Evolutionary conservation across 2,329 filamentous ascomycete genomes (phyloP), one percentile per base, ranked within the genome.

Genomic region (Paracoccidioides lutzii): DNA sequence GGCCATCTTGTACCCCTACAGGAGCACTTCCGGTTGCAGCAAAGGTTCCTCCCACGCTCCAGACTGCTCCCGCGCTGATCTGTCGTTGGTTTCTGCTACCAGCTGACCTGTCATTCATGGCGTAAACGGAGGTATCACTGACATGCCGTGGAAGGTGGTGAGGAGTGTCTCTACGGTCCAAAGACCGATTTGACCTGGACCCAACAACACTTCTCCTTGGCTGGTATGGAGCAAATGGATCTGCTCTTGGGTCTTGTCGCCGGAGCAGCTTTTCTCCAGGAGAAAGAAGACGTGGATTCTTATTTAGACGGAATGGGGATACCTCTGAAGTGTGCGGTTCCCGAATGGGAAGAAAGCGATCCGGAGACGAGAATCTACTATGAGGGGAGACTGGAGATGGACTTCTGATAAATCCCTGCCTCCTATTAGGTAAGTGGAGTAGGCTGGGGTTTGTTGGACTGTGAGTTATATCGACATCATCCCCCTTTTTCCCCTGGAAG

Each of bases 11-110:
- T 22, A 84, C 63, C 4, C 69, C 72, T 51, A 69, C 61, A 15
- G 76, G 61, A 8, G 51, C 30, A 45, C 42, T 35, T 32, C 46
- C 42, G 5, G 53, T 14, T 14, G 53, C 41, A 45, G 81, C 79
- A 52, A 81, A 79, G 8, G 81, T 66, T n/a, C 87, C 85, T 32
- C 88, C 87, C 9, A 93, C 82, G 15, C 82, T 81, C 88, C 88
- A 95, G 15, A 91, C 77, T 8, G 83, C 79, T 2, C 86, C 85
- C 59, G 77, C 72, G 66, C 86, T 90, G 58, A 81, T 73, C 65
- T 83, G 76, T 55, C 77, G 61, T 15, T 63, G 53, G 33, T 62
- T 61, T 49, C 59, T 58, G 22, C 57, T 54, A 54, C 30, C 53
- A n/a, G 44, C 50, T 6, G 48, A 33, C 40, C 56, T 54, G 35